Evolutionary conservation across 352 stramenopile species (phyloP).

Genomic region (Phytophthora pini): DNA sequence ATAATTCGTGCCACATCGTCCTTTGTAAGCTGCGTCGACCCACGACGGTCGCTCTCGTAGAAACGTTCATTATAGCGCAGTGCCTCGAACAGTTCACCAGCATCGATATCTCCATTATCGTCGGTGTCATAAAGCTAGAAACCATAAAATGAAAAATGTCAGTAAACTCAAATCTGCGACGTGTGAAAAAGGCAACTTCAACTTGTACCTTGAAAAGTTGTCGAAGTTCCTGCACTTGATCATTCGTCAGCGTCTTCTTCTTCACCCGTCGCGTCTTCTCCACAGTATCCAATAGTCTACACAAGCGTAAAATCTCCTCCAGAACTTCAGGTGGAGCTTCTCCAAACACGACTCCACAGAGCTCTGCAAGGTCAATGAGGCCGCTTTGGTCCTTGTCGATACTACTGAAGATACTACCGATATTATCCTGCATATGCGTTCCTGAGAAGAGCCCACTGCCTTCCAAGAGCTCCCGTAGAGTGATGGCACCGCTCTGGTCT

Average conservation of each 20-base stretch:
- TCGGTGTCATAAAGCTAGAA: slow-evolving; percentile 70
- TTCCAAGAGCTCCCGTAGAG: slow-evolving; percentile 63
- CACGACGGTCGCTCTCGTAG: slow-evolving; percentile 55
- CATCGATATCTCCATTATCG: slow-evolving; percentile 73
- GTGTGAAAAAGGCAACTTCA: slow-evolving; percentile 38
- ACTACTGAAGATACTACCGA: slow-evolving; percentile 79
- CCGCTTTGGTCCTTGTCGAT: slow-evolving; percentile 82
- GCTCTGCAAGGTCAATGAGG: slow-evolving; percentile 74
- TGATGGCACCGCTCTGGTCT: slow-evolving; percentile 73
- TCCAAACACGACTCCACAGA: slow-evolving; percentile 65
- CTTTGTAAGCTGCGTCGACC: slow-evolving; percentile 43
- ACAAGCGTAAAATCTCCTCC: slow-evolving; percentile 67
- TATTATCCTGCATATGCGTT: slow-evolving; percentile 69
- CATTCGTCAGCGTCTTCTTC: slow-evolving; percentile 59
- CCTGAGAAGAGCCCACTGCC: slow-evolving; percentile 68
- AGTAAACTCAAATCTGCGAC: slow-evolving; percentile 22
- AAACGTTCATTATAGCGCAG: slow-evolving; percentile 78
- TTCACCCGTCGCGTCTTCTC: slow-evolving; percentile 57
- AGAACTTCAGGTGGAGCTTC: slow-evolving; percentile 48
- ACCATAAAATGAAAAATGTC: background rate
- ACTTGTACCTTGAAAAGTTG: slow-evolving; percentile 60
- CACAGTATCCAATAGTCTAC: slow-evolving; percentile 53
- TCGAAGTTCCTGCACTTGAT: slow-evolving; percentile 67
- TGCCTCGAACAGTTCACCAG: slow-evolving; percentile 68
- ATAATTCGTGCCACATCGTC: slow-evolving; percentile 79